These are phyloP conservation scores for Rhodosporidiobolus sp. DNA, from an alignment of 768 basidiomycete species.

Conservation along the genomic window DNA sequence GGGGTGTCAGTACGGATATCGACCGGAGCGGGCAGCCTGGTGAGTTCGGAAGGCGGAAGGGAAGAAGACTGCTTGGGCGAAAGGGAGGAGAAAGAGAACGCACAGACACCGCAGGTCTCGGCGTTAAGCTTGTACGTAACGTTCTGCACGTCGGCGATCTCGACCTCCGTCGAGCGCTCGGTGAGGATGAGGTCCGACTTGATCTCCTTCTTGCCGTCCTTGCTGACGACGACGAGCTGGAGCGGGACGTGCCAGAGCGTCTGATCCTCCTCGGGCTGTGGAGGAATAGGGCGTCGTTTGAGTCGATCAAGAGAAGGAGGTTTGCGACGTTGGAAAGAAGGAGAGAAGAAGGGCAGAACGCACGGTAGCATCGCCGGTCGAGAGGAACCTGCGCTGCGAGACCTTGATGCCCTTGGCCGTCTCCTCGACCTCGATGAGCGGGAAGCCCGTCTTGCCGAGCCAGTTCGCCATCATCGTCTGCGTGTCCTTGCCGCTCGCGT, in stretches of 20 bases:
- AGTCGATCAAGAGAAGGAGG: not conserved
- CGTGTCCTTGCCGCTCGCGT: constrained; percentile 70
- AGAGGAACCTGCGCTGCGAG: constrained; percentile 87
- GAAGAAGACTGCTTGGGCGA: too few species aligned
- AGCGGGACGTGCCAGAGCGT: constrained; percentile 89
- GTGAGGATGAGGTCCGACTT: constrained; percentile 65
- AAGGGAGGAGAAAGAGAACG: constrained; percentile 47
- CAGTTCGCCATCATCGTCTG: constrained; percentile 83
- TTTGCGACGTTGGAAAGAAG: not conserved
- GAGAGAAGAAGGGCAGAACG: not conserved
- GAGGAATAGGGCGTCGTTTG: accelerated
- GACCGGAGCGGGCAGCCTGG: too few species aligned
- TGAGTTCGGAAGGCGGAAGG: too few species aligned
- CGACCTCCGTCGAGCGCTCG: constrained; percentile 64
- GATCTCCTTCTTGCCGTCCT: constrained; percentile 59
- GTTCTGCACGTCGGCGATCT: constrained; percentile 65
- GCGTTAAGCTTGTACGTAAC: constrained; percentile 82
- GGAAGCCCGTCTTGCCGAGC: constrained; percentile 84
- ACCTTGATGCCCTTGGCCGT: constrained; percentile 66
- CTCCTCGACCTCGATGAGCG: constrained; percentile 82
- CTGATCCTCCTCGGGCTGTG: constrained; percentile 71
- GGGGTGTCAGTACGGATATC: not conserved
- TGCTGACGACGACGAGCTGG: constrained; percentile 63
- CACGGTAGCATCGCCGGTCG: constrained; percentile 52
- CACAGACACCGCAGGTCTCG: constrained; percentile 79